Conservation (phyloP, 2,329 filamentous ascomycete genomes). For the Hymenoscyphus scutula region DNA sequence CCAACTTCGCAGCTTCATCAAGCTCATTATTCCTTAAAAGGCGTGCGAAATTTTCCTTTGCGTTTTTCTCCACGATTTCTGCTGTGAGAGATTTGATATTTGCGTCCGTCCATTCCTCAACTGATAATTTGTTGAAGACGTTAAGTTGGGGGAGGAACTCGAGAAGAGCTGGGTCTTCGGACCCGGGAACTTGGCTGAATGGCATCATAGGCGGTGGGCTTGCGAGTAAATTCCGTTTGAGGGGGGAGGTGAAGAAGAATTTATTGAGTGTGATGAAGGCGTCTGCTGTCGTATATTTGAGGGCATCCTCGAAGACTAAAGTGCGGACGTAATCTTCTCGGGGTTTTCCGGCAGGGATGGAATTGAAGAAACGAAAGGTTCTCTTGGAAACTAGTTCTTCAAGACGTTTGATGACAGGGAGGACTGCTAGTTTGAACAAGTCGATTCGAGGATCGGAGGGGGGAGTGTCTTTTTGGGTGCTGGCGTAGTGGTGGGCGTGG, state of each 20-base stretch:
- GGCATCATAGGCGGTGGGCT: not conserved
- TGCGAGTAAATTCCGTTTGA: not conserved
- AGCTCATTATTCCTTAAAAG: not conserved
- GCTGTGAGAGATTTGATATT: slow-evolving; percentile 1
- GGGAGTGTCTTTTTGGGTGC: slow-evolving; percentile 8
- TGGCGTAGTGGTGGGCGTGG: slow-evolving; percentile 45
- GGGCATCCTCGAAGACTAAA: slow-evolving; percentile 52
- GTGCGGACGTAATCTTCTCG: slow-evolving; percentile 47
- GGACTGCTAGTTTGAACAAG: slow-evolving; percentile 31
- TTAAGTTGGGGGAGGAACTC: not conserved
- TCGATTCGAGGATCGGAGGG: slow-evolving; percentile 24
- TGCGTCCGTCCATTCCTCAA: not conserved
- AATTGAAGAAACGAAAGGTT: slow-evolving; percentile 16
- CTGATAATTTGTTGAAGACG: not conserved
- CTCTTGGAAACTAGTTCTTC: slow-evolving; percentile 9
- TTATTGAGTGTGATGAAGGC: slow-evolving; percentile 55
- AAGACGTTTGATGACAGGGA: slow-evolving; percentile 29
- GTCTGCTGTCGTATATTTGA: slow-evolving; percentile 54
- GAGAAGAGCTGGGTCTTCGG: not conserved
- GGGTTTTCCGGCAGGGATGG: slow-evolving; percentile 33
- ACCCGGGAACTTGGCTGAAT: not conserved
- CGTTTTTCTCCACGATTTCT: not conserved
- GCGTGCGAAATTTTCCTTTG: not conserved
- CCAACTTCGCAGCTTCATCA: not conserved
- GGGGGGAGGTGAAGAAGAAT: slow-evolving; percentile 53